Evolutionary conservation across 1,139 yeast species (phyloP).

Genomic region (Hemisphaericaspora subhashii): DNA sequence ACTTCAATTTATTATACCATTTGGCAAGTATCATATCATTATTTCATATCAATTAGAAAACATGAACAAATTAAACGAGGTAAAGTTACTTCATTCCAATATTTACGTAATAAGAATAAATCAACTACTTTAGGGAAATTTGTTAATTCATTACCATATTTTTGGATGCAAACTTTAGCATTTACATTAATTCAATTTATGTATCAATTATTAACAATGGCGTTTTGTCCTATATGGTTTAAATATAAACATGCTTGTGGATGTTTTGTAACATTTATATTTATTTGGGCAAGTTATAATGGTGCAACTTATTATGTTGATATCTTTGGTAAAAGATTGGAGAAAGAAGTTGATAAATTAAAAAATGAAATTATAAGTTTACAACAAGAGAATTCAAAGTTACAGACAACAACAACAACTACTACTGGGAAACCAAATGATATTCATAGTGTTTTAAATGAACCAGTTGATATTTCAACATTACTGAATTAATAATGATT

Average conservation of each 20-base stretch:
- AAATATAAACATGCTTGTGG: constrained; percentile 66
- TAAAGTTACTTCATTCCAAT: constrained; percentile 83
- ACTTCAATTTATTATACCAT: constrained; percentile 82
- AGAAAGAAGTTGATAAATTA: constrained; percentile 73
- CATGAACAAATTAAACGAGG: constrained; percentile 85
- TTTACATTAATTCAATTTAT: constrained; percentile 85
- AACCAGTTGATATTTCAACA: not conserved
- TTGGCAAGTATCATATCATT: constrained; percentile 93
- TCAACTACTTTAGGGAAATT: constrained; percentile 68
- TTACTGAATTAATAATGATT: too few species aligned
- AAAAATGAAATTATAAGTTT: constrained; percentile 65
- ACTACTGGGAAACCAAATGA: not conserved
- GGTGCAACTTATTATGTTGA: constrained; percentile 96
- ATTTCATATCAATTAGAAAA: constrained; percentile 80
- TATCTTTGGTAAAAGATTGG: constrained; percentile 83
- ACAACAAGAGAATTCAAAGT: constrained; percentile 54
- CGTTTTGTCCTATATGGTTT: constrained; percentile 86
- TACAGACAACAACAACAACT: constrained; percentile 9
- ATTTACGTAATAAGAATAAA: constrained; percentile 70
- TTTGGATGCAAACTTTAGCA: constrained; percentile 78
- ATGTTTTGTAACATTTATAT: constrained; percentile 66
- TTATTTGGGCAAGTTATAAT: constrained; percentile 78
- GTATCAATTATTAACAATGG: constrained; percentile 87
- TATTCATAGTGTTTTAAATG: not conserved
- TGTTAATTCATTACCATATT: constrained; percentile 80